Evolutionary conservation across 805 yeast genomes (phyloP).

Genomic region (Saccharomyces mikatae): DNA sequence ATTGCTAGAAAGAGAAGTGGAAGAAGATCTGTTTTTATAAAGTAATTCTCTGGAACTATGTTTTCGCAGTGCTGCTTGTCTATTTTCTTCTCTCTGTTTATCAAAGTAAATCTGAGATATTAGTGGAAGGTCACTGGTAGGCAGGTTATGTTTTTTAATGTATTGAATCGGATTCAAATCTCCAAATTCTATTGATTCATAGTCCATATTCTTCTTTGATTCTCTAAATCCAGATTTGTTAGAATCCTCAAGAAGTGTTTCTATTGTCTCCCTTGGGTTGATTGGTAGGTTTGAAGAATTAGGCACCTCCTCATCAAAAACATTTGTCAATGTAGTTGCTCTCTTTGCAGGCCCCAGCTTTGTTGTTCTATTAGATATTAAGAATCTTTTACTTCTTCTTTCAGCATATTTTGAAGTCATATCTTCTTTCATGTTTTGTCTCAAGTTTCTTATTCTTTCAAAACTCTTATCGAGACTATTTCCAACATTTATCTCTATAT

Average conservation of each 20-base stretch:
- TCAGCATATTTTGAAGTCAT: constrained; percentile 18
- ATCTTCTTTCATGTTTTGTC: constrained; percentile 24
- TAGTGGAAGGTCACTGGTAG: constrained; percentile 32
- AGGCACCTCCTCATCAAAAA: background rate
- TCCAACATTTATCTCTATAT: constrained; percentile 2
- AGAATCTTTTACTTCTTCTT: constrained; percentile 22
- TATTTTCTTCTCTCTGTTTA: constrained; percentile 30
- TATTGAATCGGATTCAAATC: constrained; percentile 36
- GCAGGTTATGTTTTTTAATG: constrained; percentile 30
- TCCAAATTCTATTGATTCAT: constrained; percentile 28
- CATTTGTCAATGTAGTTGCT: constrained; percentile 8
- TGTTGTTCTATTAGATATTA: constrained; percentile 18
- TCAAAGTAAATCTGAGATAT: constrained; percentile 33
- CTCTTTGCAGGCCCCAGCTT: constrained; percentile 30
- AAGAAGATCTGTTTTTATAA: constrained; percentile 2
- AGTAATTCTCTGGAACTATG: constrained; percentile 10
- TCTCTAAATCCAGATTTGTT: background rate
- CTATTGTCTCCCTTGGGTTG: background rate
- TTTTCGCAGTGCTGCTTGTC: constrained; percentile 25
- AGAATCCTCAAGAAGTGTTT: background rate
- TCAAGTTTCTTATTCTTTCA: constrained; percentile 16
- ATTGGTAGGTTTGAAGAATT: background rate
- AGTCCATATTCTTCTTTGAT: constrained; percentile 8
- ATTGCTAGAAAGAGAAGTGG: background rate
- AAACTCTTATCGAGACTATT: constrained; percentile 9